phyloP scores from a whole-genome alignment of 768 basidiomycete species.

The Suillus discolor region DNA sequence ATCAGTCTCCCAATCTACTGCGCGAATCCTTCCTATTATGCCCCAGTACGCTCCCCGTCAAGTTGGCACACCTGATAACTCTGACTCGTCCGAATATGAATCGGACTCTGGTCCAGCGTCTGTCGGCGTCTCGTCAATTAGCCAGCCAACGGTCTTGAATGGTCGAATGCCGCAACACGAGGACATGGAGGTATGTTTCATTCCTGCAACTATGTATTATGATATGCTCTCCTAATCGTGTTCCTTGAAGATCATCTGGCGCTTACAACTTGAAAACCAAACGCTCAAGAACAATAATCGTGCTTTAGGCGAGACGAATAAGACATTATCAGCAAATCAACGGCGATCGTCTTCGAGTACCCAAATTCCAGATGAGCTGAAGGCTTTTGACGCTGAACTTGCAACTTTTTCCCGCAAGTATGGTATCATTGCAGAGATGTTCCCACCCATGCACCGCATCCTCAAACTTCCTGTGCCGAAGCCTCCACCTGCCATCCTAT shows the following conservation, averaged over 20 bases:
- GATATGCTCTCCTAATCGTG: neutral
- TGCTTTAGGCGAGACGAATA: neutral
- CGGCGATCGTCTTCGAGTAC: neutral
- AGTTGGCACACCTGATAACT: neutral
- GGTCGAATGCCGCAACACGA: neutral
- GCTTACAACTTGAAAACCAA: neutral
- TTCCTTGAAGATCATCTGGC: neutral
- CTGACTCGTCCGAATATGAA: neutral
- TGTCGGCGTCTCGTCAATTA: neutral
- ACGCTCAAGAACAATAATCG: neutral
- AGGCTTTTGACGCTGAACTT: neutral
- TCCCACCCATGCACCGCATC: neutral
- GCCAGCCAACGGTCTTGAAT: neutral
- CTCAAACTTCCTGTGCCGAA: neutral
- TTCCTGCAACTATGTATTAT: neutral
- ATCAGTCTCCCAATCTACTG: neutral
- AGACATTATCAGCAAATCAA: neutral
- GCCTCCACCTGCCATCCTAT: neutral
- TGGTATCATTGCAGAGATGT: conserved; percentile 8
- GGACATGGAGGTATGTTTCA: neutral
- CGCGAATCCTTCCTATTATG: neutral
- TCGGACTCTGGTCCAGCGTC: neutral
- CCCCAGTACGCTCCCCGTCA: neutral
- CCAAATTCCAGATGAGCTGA: neutral
- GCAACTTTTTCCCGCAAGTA: neutral